These are phyloP conservation scores for Malus hybrid DNA, from an alignment of 331 rosid species.

Conservation along the genomic window DNA sequence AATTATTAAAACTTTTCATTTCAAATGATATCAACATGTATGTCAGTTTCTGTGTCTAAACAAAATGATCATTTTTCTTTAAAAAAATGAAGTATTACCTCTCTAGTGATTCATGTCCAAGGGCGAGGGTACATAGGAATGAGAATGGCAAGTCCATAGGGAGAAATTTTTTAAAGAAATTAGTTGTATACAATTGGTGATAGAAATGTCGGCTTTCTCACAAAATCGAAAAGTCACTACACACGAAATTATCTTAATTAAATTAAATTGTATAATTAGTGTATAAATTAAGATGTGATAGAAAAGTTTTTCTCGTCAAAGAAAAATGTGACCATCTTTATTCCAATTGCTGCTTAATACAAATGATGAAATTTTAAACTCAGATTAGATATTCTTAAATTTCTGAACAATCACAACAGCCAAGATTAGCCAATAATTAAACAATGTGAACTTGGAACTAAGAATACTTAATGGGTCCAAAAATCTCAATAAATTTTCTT, in stretches of 20 bases:
- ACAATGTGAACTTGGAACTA: not conserved
- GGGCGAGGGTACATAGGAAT: not conserved
- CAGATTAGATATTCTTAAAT: not conserved
- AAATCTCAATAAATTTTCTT: not conserved
- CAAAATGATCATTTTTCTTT: too few relatives aligned
- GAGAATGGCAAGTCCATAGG: not conserved
- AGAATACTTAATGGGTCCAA: conserved; percentile 1
- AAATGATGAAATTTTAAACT: not conserved
- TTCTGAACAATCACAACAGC: not conserved
- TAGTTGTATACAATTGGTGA: not conserved
- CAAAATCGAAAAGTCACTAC: not conserved
- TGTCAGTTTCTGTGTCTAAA: too few relatives aligned
- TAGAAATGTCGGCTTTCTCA: not conserved
- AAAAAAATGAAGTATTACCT: not conserved
- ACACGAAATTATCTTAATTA: not conserved
- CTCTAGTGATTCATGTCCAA: not conserved
- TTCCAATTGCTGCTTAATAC: not conserved
- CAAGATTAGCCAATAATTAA: not conserved
- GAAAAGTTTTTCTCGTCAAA: not conserved
- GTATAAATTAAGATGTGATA: not conserved
- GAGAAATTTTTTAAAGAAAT: too few relatives aligned
- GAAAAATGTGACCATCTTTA: not conserved
- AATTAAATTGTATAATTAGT: not conserved
- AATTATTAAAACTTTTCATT: too few relatives aligned
- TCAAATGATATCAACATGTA: not conserved